A percentile compares a stretch with the other conserved stretches of the same genome.
Conservation (phyloP, 116 monocot genomes). For the Zostera marina region DNA sequence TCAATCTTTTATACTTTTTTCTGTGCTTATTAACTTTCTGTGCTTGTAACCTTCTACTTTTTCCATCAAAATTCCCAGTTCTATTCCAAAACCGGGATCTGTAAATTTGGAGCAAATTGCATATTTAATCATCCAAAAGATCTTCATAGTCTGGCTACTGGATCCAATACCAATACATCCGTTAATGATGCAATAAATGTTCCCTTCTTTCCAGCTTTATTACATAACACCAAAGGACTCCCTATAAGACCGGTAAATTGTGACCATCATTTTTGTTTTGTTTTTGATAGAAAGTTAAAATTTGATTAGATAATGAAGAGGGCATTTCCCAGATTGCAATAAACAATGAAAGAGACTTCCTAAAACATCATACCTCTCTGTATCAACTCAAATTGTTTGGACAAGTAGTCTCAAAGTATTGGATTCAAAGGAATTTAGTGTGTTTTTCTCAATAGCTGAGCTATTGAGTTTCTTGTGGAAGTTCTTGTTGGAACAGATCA, state of each 20-base stretch:
- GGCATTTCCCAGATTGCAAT: no score
- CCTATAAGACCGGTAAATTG: slow-evolving; percentile 58
- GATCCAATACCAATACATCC: background rate
- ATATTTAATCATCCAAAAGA: slow-evolving; percentile 92
- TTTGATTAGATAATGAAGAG: no score
- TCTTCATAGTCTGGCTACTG: slow-evolving; percentile 24
- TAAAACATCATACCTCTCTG: no score
- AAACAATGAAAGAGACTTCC: no score
- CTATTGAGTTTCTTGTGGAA: no score
- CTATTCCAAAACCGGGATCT: slow-evolving; percentile 75
- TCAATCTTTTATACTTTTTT: background rate
- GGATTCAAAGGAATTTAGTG: no score
- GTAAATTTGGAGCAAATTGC: slow-evolving; percentile 82
- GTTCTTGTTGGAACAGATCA: no score
- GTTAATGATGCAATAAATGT: slow-evolving; percentile 9
- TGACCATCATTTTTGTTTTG: background rate
- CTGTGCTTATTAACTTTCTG: background rate
- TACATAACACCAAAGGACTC: slow-evolving; percentile 77
- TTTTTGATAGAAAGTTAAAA: background rate
- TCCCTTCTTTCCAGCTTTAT: slow-evolving; percentile 34
- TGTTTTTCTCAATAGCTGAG: no score
- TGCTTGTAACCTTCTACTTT: slow-evolving; percentile 1
- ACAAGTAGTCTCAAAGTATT: no score
- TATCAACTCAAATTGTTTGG: no score
- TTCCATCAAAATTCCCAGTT: slow-evolving; percentile 29